phyloP scores from a whole-genome alignment of 768 basidiomycete species.

The Exsudoporus frostii region DNA sequence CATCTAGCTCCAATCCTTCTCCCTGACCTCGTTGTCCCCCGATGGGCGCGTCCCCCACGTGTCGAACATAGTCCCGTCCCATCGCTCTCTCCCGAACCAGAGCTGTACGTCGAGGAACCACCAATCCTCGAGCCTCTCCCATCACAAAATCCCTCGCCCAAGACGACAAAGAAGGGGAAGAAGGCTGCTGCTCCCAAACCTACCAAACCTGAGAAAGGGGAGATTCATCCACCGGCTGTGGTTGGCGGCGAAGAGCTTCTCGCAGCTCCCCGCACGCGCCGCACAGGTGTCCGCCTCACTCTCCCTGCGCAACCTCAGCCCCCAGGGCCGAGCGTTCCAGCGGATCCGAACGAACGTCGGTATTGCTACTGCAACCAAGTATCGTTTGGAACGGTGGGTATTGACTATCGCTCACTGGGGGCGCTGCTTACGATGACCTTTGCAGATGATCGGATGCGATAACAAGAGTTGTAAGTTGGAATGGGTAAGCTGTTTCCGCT shows the following conservation, averaged over 20 bases:
- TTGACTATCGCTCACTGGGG: not conserved
- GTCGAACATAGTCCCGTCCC: conserved; percentile 42
- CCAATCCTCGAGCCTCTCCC: conserved; percentile 7
- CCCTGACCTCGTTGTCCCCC: conserved; percentile 59
- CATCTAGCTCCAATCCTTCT: conserved; percentile 54
- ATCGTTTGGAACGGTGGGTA: conserved; percentile 74
- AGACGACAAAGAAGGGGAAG: conserved; percentile 22
- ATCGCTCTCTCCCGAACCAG: conserved; percentile 32
- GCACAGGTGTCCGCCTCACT: conserved; percentile 32
- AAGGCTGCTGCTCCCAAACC: conserved; percentile 16
- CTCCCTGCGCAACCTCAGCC: conserved; percentile 32
- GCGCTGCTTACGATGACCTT: not conserved
- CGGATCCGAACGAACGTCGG: conserved; percentile 49
- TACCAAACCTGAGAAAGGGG: conserved; percentile 20
- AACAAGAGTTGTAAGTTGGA: conserved; percentile 63
- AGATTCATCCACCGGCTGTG: conserved; percentile 2
- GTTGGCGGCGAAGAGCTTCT: conserved; percentile 9
- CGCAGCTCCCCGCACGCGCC: conserved; percentile 16
- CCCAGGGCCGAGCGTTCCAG: conserved; percentile 18
- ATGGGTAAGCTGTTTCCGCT: conserved; percentile 61
- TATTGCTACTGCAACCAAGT: conserved; percentile 84
- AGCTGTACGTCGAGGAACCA: conserved; percentile 15
- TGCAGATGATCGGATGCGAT: conserved; percentile 87
- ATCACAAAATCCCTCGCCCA: conserved; percentile 12
- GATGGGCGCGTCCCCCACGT: conserved; percentile 46